Percentiles rank a stretch among this genome's conserved stretches.
Evolutionary conservation across 345 rosid genomes (phyloP).

Genomic region (Arabis hirsuta): DNA sequence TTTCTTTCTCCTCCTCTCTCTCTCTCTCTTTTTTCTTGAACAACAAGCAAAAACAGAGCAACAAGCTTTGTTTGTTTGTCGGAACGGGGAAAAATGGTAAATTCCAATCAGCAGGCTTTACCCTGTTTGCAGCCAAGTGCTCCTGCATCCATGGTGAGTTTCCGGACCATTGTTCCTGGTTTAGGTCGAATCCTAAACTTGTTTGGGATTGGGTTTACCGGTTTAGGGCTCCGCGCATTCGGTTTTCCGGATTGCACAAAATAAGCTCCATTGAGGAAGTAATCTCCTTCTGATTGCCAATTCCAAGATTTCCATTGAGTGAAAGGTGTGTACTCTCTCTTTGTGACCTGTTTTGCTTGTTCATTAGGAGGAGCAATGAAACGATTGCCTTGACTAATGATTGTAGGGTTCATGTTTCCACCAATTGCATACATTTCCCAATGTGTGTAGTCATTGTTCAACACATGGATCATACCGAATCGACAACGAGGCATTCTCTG

Average conservation of each 20-base stretch:
- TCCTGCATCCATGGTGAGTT: constrained; percentile 58
- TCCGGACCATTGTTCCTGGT: constrained; percentile 52
- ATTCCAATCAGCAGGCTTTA: constrained; percentile 36
- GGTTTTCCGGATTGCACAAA: constrained; percentile 64
- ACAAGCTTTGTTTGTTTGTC: constrained; percentile 7
- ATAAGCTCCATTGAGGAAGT: constrained; percentile 68
- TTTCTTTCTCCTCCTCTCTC: background rate
- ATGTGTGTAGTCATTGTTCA: constrained; percentile 79
- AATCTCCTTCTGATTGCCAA: constrained; percentile 77
- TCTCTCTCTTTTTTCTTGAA: background rate
- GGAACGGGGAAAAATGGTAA: constrained; percentile 20
- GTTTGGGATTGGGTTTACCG: background rate
- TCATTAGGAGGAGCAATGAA: constrained; percentile 65
- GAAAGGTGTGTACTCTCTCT: constrained; percentile 53
- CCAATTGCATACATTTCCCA: constrained; percentile 78
- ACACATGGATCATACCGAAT: constrained; percentile 65
- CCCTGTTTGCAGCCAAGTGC: constrained; percentile 49
- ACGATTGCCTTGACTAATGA: constrained; percentile 80
- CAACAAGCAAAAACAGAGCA: constrained; percentile 23
- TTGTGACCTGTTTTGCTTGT: constrained; percentile 56
- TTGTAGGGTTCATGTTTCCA: constrained; percentile 65
- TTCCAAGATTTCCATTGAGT: constrained; percentile 61
- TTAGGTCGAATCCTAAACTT: constrained; percentile 48
- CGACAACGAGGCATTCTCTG: constrained; percentile 58
- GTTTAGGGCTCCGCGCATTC: constrained; percentile 37